Conservation (phyloP, 2,329 filamentous ascomycete genomes). For the Penicillium sp. region DNA sequence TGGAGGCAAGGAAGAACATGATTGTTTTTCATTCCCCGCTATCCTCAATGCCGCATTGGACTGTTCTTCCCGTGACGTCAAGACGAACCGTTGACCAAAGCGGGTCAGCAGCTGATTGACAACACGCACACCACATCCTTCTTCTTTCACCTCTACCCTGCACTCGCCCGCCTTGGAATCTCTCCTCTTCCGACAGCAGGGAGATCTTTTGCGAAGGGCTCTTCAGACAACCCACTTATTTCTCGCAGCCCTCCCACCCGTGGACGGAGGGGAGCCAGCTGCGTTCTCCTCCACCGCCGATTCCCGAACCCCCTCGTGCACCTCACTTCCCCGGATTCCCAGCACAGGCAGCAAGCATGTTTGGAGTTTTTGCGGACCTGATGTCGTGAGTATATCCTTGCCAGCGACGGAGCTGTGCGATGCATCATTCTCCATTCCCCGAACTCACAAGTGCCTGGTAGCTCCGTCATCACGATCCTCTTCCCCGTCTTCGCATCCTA, state of each 20-base stretch:
- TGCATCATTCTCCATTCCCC: too few species aligned
- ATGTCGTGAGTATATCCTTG: conserved; percentile 70
- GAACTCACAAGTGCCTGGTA: conserved; percentile 37
- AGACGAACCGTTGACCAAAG: conserved; percentile 17
- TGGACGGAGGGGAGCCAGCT: conserved; percentile 14
- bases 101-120: conserved; percentile 5
- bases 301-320: conserved; percentile 11
- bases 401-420: too few species aligned
- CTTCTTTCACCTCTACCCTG: neutral
- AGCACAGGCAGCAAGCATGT: conserved; percentile 54
- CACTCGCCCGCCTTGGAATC: neutral
- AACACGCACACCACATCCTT: too few species aligned
- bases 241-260: conserved; percentile 4
- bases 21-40: too few species aligned
- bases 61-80: conserved; percentile 20
- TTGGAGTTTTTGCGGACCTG: conserved; percentile 72
- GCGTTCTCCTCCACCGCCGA: conserved; percentile 12
- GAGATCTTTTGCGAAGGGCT: too few species aligned
- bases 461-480: conserved; percentile 81
- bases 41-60: neutral
- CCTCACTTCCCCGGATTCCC: conserved; percentile 7
- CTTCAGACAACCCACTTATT: too few species aligned
- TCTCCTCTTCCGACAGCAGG: too few species aligned
- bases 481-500: conserved; percentile 97
- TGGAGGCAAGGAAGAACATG: neutral